phyloP scores from a whole-genome alignment of 345 rosid species.

The Physaria fendleri region DNA sequence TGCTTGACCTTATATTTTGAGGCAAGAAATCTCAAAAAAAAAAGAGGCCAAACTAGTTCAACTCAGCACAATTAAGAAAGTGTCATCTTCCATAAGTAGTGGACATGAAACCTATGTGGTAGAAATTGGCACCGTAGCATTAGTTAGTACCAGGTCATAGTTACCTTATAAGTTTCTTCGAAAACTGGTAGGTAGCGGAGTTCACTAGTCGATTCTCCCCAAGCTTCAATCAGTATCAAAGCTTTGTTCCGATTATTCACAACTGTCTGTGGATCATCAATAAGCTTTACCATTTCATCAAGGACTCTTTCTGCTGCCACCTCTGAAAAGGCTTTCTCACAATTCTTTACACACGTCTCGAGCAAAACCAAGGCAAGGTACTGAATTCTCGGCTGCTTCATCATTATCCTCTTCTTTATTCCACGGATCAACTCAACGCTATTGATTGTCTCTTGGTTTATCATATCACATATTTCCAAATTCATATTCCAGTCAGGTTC shows the following conservation, averaged over 20 bases:
- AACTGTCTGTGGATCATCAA: constrained; percentile 94
- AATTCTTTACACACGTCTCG: constrained; percentile 84
- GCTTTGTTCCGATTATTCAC: constrained; percentile 82
- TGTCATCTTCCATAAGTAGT: neutral
- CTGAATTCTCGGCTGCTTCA: constrained; percentile 75
- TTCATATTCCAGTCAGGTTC: constrained; percentile 95
- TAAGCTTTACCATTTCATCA: constrained; percentile 90
- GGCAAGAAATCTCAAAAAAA: neutral
- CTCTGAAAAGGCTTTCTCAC: constrained; percentile 90
- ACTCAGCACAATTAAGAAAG: neutral
- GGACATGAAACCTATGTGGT: neutral
- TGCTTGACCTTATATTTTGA: neutral
- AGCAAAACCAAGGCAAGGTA: constrained; percentile 81
- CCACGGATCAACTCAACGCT: constrained; percentile 82
- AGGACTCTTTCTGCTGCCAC: constrained; percentile 94
- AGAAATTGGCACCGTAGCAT: neutral
- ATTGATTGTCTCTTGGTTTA: constrained; percentile 68
- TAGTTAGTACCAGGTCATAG: neutral
- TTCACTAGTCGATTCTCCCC: constrained; percentile 90
- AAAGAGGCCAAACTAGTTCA: neutral
- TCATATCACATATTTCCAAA: constrained; percentile 85
- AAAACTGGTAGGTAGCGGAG: constrained; percentile 86
- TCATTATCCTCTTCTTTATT: constrained; percentile 68
- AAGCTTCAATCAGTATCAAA: constrained; percentile 68
- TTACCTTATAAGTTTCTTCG: constrained; percentile 94